Conservation (phyloP, 768 basidiomycete species). For the Xerocomellus intermedius region DNA sequence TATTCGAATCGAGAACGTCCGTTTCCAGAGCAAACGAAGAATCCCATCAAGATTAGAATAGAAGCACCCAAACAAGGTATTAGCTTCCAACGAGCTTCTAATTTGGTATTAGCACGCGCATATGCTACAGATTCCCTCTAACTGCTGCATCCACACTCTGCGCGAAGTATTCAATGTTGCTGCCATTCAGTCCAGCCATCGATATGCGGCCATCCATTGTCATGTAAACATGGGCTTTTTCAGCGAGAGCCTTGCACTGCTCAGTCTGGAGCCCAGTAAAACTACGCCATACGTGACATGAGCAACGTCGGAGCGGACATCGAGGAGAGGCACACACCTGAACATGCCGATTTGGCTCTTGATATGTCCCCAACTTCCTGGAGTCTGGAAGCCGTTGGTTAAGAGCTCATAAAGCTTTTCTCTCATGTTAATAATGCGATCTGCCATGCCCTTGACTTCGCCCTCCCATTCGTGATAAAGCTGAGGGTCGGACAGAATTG, state of each 20-base stretch:
- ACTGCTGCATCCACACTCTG: constrained; percentile 82
- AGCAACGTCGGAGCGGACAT: not conserved
- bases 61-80: constrained; percentile 19
- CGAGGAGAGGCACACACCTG: constrained; percentile 53
- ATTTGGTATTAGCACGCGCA: constrained; percentile 21
- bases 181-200: constrained; percentile 85
- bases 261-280: constrained; percentile 82
- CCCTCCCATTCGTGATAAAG: constrained; percentile 86
- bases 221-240: constrained; percentile 92
- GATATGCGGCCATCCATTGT: constrained; percentile 92
- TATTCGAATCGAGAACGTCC: constrained; percentile 9
- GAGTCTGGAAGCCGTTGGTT: constrained; percentile 78
- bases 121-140: constrained; percentile 62
- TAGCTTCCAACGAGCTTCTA: constrained; percentile 26
- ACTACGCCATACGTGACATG: constrained; percentile 36
- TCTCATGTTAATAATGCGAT: constrained; percentile 91
- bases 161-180: constrained; percentile 89
- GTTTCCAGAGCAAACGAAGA: constrained; percentile 9
- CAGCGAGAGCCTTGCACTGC: constrained; percentile 80
- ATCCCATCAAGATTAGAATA: constrained; percentile 23
- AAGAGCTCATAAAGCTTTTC: constrained; percentile 77
- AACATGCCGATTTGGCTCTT: constrained; percentile 98
- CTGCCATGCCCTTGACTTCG: constrained; percentile 95
- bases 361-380: constrained; percentile 94
- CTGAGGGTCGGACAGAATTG: constrained; percentile 71